phyloP scores from a whole-genome alignment of 2,329 filamentous ascomycete genomes.

The Neurospora sp. region DNA sequence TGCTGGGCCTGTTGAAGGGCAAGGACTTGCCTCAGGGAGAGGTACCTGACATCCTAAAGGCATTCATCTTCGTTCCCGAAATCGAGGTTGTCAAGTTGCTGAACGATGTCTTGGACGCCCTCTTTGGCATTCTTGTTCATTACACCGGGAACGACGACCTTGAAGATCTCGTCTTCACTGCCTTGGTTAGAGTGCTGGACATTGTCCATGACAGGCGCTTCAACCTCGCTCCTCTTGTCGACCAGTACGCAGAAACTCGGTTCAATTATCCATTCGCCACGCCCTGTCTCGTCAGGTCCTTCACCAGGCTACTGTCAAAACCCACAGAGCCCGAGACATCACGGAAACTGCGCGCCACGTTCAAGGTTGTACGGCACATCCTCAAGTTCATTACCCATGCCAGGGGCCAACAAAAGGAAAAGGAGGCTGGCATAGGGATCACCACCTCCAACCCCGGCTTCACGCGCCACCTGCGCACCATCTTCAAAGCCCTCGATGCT shows the following conservation, averaged over 20 bases:
- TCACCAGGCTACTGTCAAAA: constrained; percentile 71
- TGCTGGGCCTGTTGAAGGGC: constrained; percentile 81
- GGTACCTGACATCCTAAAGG: constrained; percentile 64
- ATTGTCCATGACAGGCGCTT: constrained; percentile 94
- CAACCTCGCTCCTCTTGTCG: constrained; percentile 81
- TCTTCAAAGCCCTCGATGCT: constrained; percentile 82
- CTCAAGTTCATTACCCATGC: constrained; percentile 92
- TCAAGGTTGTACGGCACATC: constrained; percentile 90
- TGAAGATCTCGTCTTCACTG: constrained; percentile 86
- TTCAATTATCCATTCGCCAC: constrained; percentile 94
- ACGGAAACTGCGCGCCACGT: constrained; percentile 75
- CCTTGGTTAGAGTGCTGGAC: constrained; percentile 78
- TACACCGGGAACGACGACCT: constrained; percentile 86
- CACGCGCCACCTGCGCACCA: constrained; percentile 69
- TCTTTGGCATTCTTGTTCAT: constrained; percentile 87
- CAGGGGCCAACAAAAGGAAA: constrained; percentile 74
- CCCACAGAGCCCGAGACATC: constrained; percentile 77
- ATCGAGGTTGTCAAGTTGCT: constrained; percentile 96
- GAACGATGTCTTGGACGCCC: constrained; percentile 76
- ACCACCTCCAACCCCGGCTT: constrained; percentile 65
- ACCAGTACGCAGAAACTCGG: constrained; percentile 77
- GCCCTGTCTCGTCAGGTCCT: constrained; percentile 77
- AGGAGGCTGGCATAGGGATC: constrained; percentile 80
- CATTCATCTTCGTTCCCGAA: constrained; percentile 87
- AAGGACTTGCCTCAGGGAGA: constrained; percentile 64